A percentile compares a stretch with the other conserved stretches of the same genome.
phyloP scores from a whole-genome alignment of 306 rosid species.

The Mucuna pruriens region DNA sequence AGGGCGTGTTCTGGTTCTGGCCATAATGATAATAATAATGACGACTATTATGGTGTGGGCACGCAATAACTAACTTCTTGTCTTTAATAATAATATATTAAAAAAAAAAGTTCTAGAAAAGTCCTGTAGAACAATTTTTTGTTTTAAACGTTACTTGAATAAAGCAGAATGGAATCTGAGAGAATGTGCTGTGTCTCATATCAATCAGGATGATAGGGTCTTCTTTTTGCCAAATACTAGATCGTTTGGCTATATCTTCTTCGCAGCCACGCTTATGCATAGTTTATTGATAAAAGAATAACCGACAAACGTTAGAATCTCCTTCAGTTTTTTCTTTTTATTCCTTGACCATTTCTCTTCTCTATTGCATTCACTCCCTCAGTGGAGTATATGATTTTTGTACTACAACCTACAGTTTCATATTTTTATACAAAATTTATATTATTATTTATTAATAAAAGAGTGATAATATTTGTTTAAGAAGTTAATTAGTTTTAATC shows the following conservation, averaged over 20 bases:
- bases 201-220: background rate
- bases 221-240: background rate
- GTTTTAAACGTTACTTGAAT: background rate
- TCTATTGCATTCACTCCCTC: background rate
- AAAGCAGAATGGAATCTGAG: background rate
- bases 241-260: background rate
- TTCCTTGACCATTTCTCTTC: background rate
- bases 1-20: background rate
- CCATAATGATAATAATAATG: background rate
- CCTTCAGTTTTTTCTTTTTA: background rate
- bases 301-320: background rate
- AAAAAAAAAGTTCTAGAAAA: background rate
- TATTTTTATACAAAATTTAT: too few relatives aligned
- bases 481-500: background rate
- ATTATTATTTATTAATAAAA: too few relatives aligned
- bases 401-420: background rate
- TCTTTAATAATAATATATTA: background rate
- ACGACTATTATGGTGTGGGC: background rate
- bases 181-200: slow-evolving; percentile 6
- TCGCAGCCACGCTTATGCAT: background rate
- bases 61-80: slow-evolving; percentile 13
- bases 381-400: background rate
- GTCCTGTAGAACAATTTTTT: background rate
- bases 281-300: background rate
- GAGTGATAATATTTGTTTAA: background rate